Evolutionary conservation across 179 eudicot species (phyloP).

Genomic region (Dionaea muscipula): DNA sequence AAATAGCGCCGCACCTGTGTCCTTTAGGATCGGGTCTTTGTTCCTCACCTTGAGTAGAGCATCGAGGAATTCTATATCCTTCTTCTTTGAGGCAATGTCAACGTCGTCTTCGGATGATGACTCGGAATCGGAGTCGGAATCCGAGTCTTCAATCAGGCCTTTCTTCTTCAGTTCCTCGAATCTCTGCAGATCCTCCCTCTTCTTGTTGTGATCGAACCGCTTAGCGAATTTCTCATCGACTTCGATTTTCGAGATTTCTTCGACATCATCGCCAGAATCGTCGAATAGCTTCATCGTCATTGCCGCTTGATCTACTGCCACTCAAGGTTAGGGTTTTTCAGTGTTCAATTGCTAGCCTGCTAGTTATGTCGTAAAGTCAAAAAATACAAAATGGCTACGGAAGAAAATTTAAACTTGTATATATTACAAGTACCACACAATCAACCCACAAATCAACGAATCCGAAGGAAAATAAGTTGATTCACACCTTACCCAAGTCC

Average conservation of each 20-base stretch:
- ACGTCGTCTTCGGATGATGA: constrained; percentile 19
- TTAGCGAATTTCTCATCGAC: constrained; percentile 58
- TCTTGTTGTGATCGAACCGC: constrained; percentile 79
- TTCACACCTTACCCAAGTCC: no score
- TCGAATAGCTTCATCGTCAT: constrained; percentile 47
- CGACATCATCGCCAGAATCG: constrained; percentile 19
- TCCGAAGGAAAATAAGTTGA: no score
- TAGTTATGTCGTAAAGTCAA: no score
- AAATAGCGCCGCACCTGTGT: constrained; percentile 48
- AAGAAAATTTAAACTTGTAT: no score
- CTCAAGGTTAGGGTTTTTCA: no score
- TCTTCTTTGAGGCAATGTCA: constrained; percentile 19
- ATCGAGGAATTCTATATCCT: constrained; percentile 31
- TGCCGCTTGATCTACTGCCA: background rate
- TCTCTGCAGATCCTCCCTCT: constrained; percentile 62
- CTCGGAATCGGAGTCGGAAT: constrained; percentile 26
- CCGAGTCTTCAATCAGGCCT: constrained; percentile 32
- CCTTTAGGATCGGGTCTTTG: constrained; percentile 48
- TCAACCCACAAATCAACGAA: no score
- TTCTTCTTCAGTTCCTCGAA: constrained; percentile 57
- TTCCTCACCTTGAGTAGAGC: constrained; percentile 50
- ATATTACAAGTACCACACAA: no score
- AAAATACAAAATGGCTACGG: no score
- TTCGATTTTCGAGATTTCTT: constrained; percentile 41
- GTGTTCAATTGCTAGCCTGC: no score